Percentiles rank a stretch among this genome's conserved stretches.
phyloP scores from a whole-genome alignment of 495 filamentous ascomycete genomes.

The Xylaria cubensis region DNA sequence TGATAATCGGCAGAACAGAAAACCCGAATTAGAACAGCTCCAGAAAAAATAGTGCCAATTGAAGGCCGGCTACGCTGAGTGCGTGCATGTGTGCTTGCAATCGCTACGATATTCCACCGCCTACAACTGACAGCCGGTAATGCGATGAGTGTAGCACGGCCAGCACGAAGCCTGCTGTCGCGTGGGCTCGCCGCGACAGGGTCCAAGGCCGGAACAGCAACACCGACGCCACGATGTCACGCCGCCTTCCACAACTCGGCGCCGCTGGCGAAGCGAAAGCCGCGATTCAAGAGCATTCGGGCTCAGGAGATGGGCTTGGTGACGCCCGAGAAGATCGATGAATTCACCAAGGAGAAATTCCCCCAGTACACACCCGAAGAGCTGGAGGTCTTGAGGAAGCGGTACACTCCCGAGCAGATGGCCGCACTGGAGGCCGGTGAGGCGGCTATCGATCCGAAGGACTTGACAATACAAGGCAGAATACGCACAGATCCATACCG shows the following conservation, averaged over 20 bases:
- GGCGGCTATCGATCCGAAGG: slow-evolving; percentile 75
- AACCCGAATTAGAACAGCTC: slow-evolving; percentile 24
- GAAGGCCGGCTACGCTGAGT: slow-evolving; percentile 8
- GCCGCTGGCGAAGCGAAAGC: slow-evolving; percentile 46
- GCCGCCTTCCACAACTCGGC: slow-evolving; percentile 53
- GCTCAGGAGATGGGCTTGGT: slow-evolving; percentile 52
- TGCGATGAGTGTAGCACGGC: slow-evolving; percentile 45
- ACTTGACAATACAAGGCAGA: slow-evolving; percentile 75
- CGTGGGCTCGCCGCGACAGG: slow-evolving; percentile 37
- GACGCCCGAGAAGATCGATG: slow-evolving; percentile 46
- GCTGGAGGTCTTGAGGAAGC: slow-evolving; percentile 62
- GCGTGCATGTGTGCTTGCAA: slow-evolving; percentile 4
- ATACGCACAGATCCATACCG: slow-evolving; percentile 73
- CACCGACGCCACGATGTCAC: slow-evolving; percentile 41
- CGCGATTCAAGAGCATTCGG: slow-evolving; percentile 52
- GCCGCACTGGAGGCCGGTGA: slow-evolving; percentile 88
- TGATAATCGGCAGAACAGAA: slow-evolving; percentile 26
- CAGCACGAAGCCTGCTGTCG: slow-evolving; percentile 43
- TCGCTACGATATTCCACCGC: slow-evolving; percentile 1
- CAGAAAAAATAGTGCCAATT: slow-evolving; percentile 32
- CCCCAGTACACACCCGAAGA: slow-evolving; percentile 73
- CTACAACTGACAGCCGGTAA: slow-evolving; percentile 29
- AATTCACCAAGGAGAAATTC: slow-evolving; percentile 57
- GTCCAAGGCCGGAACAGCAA: slow-evolving; percentile 15
- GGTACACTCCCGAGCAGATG: slow-evolving; percentile 82